These are phyloP conservation scores for Penicillium soppii DNA, from an alignment of 495 filamentous ascomycete species.

Conservation along the genomic window DNA sequence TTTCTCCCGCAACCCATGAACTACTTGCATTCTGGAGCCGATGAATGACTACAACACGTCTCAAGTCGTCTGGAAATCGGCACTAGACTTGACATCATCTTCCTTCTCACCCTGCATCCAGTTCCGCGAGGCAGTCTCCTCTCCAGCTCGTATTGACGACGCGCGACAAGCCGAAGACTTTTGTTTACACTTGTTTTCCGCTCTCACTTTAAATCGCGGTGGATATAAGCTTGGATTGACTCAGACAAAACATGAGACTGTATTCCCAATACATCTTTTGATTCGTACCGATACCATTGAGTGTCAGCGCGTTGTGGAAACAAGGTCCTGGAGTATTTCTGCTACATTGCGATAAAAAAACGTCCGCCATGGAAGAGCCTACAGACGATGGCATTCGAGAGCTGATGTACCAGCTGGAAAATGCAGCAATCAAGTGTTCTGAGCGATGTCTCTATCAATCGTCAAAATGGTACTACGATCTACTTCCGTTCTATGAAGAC, in stretches of 20 bases:
- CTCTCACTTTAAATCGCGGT: background rate
- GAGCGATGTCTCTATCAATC: conserved; percentile 96
- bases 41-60: background rate
- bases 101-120: background rate
- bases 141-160: background rate
- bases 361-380: conserved; percentile 35
- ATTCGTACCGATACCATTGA: background rate
- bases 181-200: conserved; percentile 1
- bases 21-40: background rate
- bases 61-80: background rate
- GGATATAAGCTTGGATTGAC: background rate
- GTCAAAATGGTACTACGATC: conserved; percentile 77
- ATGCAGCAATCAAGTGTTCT: conserved; percentile 84
- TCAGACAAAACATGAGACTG: background rate
- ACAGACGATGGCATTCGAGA: conserved; percentile 44
- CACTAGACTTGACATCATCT: background rate
- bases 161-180: background rate
- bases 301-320: background rate
- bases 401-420: conserved; percentile 67
- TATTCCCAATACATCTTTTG: background rate
- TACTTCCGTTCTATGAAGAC: no score
- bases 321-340: background rate
- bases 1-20: conserved; percentile 1
- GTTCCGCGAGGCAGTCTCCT: background rate
- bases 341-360: background rate